Base-by-base conservation (phyloP, 2,329 filamentous ascomycete species). In the Xylariomycetidae sp. region DNA sequence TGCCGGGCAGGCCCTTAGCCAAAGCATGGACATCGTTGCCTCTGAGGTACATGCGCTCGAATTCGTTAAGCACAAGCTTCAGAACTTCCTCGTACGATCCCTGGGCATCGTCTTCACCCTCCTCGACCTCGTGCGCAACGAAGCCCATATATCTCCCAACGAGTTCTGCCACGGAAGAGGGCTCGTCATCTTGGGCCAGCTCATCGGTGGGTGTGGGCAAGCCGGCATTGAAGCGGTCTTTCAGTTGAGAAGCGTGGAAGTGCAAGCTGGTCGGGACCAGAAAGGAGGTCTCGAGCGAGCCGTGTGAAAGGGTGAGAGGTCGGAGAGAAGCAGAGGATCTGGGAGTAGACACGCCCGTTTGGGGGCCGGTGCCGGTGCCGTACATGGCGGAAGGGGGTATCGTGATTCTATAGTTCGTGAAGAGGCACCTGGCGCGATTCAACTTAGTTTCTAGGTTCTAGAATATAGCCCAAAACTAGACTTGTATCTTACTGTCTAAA, bases 21-120 rank as follows among this genome's bases (percentile, higher is more conserved):
- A 98, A 66, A 17, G 89, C 88, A 64, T 98, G 93, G 30, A 94
- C 88, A 59, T 98, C 93, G 54, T 98, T 98, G 44, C 92, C 92
- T 35, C 84, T 79, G 54, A 98, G 80, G 64, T 94, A 96, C 34
- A 82, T 86, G 29, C 92, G 81, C 74, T 98, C 92, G 50, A 98
- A 98, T 64, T 98, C 92, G 63, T 92, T 93, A 34, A 96, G 69
- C 35, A 93, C 75, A 42, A 95, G 75, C 67, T 93, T 94, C 47
- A 98, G 73, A 37, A 96, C 86, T 58, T 95, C 88, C 56, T 89
- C 79, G 59, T 92, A 95, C 28, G 86, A 90, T 43, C 87, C 88
- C 46, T 88, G 84, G 29, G 79, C 72, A 57, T 89, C 85, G 54
- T 95, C 90, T 56, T 96, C 92, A 36, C 87, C 88, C 52, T 93